These are phyloP conservation scores for Neckera pumila DNA, from an alignment of 225 moss, liverwort and hornwort species.

Conservation along the genomic window DNA sequence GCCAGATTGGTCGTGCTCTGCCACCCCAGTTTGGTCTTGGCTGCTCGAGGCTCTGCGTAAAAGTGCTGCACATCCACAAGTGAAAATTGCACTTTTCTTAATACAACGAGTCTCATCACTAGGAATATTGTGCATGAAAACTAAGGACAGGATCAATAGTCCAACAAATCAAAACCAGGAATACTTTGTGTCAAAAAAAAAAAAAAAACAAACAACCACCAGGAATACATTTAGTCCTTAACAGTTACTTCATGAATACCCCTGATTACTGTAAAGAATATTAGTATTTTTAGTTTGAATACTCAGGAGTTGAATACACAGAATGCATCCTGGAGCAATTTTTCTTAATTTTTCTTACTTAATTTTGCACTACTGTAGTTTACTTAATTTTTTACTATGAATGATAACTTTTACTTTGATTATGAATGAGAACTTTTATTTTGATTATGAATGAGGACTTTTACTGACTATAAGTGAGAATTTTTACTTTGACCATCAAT, in stretches of 20 bases:
- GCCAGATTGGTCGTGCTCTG: constrained; percentile 68
- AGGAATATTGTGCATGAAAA: background rate
- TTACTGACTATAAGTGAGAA: too few relatives aligned
- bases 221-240: background rate
- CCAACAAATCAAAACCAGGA: background rate
- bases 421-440: too few relatives aligned
- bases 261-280: background rate
- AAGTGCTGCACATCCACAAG: constrained; percentile 61
- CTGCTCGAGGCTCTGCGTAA: constrained; percentile 92
- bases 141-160: background rate
- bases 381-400: too few relatives aligned
- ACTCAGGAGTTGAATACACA: background rate
- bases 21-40: constrained; percentile 75
- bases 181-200: too few relatives aligned
- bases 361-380: too few relatives aligned
- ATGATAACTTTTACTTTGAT: too few relatives aligned
- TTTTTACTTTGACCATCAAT: too few relatives aligned
- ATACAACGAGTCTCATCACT: background rate
- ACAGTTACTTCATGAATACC: background rate
- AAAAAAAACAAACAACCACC: too few relatives aligned
- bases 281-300: background rate
- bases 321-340: background rate
- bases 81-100: background rate
- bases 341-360: background rate
- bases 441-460: too few relatives aligned